These are phyloP conservation scores for Fusarium devonianum DNA, from an alignment of 2,329 filamentous ascomycete genomes.

Conservation along the genomic window DNA sequence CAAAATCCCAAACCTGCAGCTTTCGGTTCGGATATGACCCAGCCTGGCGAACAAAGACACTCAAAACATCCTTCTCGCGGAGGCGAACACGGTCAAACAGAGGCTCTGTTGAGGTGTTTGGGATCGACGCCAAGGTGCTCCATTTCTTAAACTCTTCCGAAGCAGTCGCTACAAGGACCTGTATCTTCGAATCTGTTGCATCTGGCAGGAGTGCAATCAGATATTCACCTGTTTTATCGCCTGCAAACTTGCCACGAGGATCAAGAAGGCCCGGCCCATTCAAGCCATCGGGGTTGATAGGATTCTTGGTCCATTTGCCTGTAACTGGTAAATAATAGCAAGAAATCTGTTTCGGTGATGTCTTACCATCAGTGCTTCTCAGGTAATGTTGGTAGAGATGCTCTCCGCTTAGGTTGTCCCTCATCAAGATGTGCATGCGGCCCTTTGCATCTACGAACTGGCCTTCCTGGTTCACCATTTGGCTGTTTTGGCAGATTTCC, in stretches of 20 bases:
- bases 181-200: neutral
- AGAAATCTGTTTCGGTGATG: accelerated
- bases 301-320: conserved; percentile 26
- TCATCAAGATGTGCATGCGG: conserved; percentile 24
- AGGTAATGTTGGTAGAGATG: conserved; percentile 29
- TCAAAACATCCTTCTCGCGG: conserved; percentile 14
- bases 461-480: conserved; percentile 30
- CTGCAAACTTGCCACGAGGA: conserved; percentile 26
- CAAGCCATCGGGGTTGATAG: conserved; percentile 14
- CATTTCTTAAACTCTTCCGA: conserved; percentile 16
- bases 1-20: conserved; percentile 31
- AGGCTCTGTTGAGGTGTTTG: conserved; percentile 21
- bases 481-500: conserved; percentile 25
- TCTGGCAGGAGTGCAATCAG: conserved; percentile 20
- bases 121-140: conserved; percentile 13
- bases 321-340: neutral
- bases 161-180: conserved; percentile 19
- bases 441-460: conserved; percentile 21
- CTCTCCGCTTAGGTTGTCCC: conserved; percentile 15
- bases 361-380: conserved; percentile 1
- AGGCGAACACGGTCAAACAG: conserved; percentile 18
- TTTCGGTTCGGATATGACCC: conserved; percentile 18
- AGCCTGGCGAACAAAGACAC: conserved; percentile 21
- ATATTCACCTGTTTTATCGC: conserved; percentile 19
- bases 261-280: conserved; percentile 28